Percentiles rank a stretch among this genome's conserved stretches.
These are phyloP conservation scores for Lentinula novae-zelandiae DNA, from an alignment of 1,284 basidiomycete genomes.

Conservation along the genomic window DNA sequence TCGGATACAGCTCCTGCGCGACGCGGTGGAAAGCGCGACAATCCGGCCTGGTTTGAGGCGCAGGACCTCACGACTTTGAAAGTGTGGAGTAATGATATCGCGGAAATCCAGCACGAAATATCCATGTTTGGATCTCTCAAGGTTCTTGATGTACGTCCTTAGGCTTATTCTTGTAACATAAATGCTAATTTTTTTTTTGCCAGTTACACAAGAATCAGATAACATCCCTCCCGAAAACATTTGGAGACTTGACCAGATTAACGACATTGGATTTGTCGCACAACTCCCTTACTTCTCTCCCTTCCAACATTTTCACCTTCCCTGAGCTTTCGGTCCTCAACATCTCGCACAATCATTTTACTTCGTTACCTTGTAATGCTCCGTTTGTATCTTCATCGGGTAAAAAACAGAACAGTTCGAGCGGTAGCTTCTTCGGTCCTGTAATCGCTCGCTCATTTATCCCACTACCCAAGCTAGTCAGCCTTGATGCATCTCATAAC, in stretches of 20 bases:
- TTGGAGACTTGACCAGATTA: constrained; percentile 62
- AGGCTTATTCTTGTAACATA: neutral
- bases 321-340: constrained; percentile 64
- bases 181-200: constrained; percentile 1
- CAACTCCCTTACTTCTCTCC: constrained; percentile 60
- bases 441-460: constrained; percentile 54
- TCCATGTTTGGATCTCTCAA: constrained; percentile 79
- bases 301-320: constrained; percentile 61
- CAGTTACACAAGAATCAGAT: constrained; percentile 76
- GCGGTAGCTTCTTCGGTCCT: constrained; percentile 60
- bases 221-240: constrained; percentile 50
- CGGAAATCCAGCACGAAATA: constrained; percentile 74
- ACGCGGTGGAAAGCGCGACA: constrained; percentile 34
- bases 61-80: constrained; percentile 72
- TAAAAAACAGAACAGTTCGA: constrained; percentile 26
- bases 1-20: constrained; percentile 27
- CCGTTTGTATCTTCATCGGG: constrained; percentile 48
- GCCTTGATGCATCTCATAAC: constrained; percentile 64
- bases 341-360: constrained; percentile 65
- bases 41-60: constrained; percentile 72
- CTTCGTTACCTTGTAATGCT: constrained; percentile 55
- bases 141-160: constrained; percentile 58
- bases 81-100: constrained; percentile 73
- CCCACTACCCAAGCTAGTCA: constrained; percentile 59
- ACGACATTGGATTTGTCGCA: constrained; percentile 66